phyloP scores from a whole-genome alignment of 306 rosid species.

The Begonia fuchsioides region DNA sequence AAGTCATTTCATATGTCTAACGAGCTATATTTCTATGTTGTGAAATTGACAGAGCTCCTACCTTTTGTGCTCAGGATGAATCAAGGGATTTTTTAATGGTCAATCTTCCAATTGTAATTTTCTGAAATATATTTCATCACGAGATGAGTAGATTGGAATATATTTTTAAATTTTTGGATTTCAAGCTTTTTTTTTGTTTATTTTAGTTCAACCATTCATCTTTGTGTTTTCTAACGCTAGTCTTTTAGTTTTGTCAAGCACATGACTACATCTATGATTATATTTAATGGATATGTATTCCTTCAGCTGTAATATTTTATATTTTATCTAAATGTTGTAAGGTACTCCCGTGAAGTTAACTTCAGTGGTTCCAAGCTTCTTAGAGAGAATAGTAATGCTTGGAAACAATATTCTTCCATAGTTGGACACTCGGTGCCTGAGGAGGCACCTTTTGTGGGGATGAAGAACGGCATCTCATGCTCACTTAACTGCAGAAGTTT shows the following conservation, averaged over 20 bases:
- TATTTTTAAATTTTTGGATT: no score
- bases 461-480: conserved; percentile 32
- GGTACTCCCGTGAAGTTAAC: conserved; percentile 24
- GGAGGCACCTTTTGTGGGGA: conserved; percentile 11
- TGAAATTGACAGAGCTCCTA: no score
- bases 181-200: no score
- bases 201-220: no score
- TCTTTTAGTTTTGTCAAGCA: not conserved
- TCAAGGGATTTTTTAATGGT: no score
- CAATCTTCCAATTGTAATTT: no score
- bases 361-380: conserved; percentile 21
- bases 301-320: conserved; percentile 5
- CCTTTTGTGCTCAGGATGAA: no score
- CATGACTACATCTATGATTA: not conserved
- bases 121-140: no score
- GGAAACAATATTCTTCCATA: conserved; percentile 24
- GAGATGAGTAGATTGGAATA: no score
- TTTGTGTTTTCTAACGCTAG: no score
- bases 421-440: conserved; percentile 21
- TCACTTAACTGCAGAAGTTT: conserved; percentile 26
- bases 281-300: not conserved
- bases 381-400: conserved; percentile 24
- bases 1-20: no score
- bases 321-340: conserved; percentile 2
- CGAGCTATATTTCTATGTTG: no score